Evolutionary conservation across 2,329 filamentous ascomycete genomes (phyloP).

Genomic region (Dothidotthia symphoricarpi): DNA sequence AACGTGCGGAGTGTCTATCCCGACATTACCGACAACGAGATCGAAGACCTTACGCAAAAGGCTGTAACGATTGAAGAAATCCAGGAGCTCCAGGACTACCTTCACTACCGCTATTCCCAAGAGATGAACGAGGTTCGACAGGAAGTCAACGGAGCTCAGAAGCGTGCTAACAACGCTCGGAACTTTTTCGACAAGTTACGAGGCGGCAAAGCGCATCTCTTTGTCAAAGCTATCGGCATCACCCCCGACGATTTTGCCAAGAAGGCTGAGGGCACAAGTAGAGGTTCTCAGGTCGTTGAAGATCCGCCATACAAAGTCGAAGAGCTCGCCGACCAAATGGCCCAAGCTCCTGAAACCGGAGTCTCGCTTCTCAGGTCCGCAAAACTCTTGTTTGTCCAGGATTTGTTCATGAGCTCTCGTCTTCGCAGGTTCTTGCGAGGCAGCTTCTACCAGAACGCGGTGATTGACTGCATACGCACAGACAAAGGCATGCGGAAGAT

Average conservation of each 20-base stretch:
- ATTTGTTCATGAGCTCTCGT: constrained; percentile 81
- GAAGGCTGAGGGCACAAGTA: constrained; percentile 76
- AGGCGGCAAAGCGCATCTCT: constrained; percentile 71
- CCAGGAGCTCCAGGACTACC: constrained; percentile 92
- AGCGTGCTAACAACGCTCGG: constrained; percentile 78
- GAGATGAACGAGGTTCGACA: constrained; percentile 78
- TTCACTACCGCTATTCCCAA: constrained; percentile 87
- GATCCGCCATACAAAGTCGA: constrained; percentile 78
- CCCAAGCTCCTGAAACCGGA: constrained; percentile 55
- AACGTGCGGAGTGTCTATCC: constrained; percentile 61
- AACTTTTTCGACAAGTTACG: constrained; percentile 82
- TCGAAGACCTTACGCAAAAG: constrained; percentile 77
- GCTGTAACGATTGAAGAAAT: constrained; percentile 90
- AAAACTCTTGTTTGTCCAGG: constrained; percentile 85
- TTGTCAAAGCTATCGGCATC: constrained; percentile 89
- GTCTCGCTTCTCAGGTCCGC: constrained; percentile 74
- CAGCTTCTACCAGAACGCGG: constrained; percentile 78
- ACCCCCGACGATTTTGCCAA: constrained; percentile 83
- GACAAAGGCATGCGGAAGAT: constrained; percentile 93
- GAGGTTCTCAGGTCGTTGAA: constrained; percentile 65
- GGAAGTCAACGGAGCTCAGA: constrained; percentile 65
- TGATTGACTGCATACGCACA: constrained; percentile 84
- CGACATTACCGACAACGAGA: constrained; percentile 67
- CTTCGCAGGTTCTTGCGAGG: constrained; percentile 84
- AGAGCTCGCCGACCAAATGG: constrained; percentile 77